Conservation (phyloP, 2,329 filamentous ascomycete genomes). For the Aspergillus hortae region DNA sequence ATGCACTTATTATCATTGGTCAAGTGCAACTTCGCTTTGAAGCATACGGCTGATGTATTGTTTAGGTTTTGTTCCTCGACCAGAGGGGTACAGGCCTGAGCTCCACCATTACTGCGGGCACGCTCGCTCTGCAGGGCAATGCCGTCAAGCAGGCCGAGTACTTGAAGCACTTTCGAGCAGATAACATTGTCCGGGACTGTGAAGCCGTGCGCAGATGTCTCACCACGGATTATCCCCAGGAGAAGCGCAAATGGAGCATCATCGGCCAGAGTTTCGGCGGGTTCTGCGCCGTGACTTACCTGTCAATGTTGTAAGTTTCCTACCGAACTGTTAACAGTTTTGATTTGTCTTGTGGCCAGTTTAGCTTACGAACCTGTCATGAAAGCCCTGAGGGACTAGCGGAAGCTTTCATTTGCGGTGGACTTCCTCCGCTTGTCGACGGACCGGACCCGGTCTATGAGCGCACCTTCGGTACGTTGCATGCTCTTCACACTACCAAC, state of each 20-base stretch:
- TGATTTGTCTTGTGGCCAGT: background rate
- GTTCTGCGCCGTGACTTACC: slow-evolving; percentile 78
- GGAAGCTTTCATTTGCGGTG: slow-evolving; percentile 82
- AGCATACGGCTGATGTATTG: background rate
- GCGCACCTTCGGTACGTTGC: slow-evolving; percentile 56
- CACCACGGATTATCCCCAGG: slow-evolving; percentile 64
- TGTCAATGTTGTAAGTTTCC: slow-evolving; percentile 62
- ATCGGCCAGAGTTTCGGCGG: slow-evolving; percentile 92
- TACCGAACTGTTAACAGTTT: too few relatives aligned
- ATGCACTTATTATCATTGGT: slow-evolving; percentile 7
- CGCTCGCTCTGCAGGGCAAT: slow-evolving; percentile 63
- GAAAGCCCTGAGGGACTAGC: slow-evolving; percentile 66
- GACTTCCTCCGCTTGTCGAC: slow-evolving; percentile 71
- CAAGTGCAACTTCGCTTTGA: background rate
- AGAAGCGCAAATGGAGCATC: slow-evolving; percentile 75
- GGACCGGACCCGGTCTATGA: slow-evolving; percentile 72
- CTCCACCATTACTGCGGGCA: slow-evolving; percentile 71
- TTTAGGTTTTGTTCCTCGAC: slow-evolving; percentile 70
- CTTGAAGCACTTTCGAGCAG: slow-evolving; percentile 79
- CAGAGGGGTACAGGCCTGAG: slow-evolving; percentile 87
- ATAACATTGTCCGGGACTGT: slow-evolving; percentile 84
- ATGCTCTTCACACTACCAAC: background rate
- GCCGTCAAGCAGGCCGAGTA: slow-evolving; percentile 71
- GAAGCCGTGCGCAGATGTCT: slow-evolving; percentile 78
- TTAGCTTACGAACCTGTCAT: background rate